A percentile compares a stretch with the other conserved stretches of the same genome.
Conservation (phyloP, 331 rosid species). For the Stylosanthes scabra region DNA sequence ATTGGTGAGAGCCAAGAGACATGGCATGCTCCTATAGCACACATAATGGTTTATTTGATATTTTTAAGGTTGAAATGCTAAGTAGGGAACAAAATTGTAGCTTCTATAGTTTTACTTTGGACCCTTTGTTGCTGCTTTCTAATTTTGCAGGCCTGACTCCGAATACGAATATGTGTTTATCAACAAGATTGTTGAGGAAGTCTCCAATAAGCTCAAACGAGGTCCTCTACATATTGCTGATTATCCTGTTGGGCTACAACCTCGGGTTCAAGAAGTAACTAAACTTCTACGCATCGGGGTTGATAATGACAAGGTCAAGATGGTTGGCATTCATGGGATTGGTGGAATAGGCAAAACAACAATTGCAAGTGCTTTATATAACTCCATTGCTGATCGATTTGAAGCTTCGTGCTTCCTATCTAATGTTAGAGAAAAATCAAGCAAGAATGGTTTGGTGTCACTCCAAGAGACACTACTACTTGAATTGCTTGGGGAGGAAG, state of each 20-base stretch:
- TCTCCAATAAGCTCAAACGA: constrained; percentile 6
- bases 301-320: constrained; percentile 8
- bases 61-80: neutral
- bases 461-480: constrained; percentile 15
- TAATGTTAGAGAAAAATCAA: constrained; percentile 4
- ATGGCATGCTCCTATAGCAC: neutral
- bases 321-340: constrained; percentile 18
- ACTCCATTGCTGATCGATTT: constrained; percentile 6
- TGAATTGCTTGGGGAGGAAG: constrained; percentile 6
- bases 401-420: constrained; percentile 3
- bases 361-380: constrained; percentile 15
- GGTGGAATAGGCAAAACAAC: constrained; percentile 22
- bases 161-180: constrained; percentile 19
- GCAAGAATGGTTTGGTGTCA: neutral
- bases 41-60: neutral
- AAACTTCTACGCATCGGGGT: neutral
- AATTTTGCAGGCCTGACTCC: constrained; percentile 6
- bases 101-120: neutral
- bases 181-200: constrained; percentile 11
- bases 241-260: neutral
- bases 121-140: neutral
- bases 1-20: too few species aligned
- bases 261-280: neutral
- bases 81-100: neutral
- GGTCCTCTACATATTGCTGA: constrained; percentile 6